phyloP scores from a whole-genome alignment of 352 stramenopile species.

The Globisporangium nunn region DNA sequence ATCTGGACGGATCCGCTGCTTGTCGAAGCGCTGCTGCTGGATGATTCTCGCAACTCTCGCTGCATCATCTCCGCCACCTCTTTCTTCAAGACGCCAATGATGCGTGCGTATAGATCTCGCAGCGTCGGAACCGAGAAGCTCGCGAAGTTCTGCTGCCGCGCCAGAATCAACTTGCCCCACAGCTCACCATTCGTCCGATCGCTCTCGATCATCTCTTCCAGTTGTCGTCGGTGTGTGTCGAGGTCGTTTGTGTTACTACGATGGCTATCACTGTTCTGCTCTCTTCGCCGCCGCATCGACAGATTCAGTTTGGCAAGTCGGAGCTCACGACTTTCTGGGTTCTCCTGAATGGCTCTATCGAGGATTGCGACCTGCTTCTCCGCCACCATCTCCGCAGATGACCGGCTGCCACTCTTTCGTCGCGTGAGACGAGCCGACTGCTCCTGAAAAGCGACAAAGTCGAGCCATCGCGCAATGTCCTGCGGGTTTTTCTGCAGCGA shows the following conservation, averaged over 20 bases:
- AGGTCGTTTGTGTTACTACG: constrained; percentile 15
- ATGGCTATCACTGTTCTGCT: constrained; percentile 4
- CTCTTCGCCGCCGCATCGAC: constrained; percentile 11
- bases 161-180: constrained; percentile 51
- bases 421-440: constrained; percentile 32
- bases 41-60: not conserved
- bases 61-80: constrained; percentile 16
- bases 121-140: constrained; percentile 62
- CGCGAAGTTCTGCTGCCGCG: constrained; percentile 53
- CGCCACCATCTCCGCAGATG: constrained; percentile 24
- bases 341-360: constrained; percentile 36
- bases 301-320: constrained; percentile 50
- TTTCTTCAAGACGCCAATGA: constrained; percentile 40
- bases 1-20: constrained; percentile 17
- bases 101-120: constrained; percentile 62
- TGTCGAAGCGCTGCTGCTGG: not conserved
- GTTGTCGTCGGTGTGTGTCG: constrained; percentile 20
- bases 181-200: constrained; percentile 41
- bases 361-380: constrained; percentile 69
- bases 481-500: constrained; percentile 28
- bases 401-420: constrained; percentile 7
- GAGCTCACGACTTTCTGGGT: constrained; percentile 39
- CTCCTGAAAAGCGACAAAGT: constrained; percentile 75
- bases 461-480: constrained; percentile 46
- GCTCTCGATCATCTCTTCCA: constrained; percentile 47